Conservation (phyloP, 352 stramenopile genomes). For the Globisporangium perplexum region DNA sequence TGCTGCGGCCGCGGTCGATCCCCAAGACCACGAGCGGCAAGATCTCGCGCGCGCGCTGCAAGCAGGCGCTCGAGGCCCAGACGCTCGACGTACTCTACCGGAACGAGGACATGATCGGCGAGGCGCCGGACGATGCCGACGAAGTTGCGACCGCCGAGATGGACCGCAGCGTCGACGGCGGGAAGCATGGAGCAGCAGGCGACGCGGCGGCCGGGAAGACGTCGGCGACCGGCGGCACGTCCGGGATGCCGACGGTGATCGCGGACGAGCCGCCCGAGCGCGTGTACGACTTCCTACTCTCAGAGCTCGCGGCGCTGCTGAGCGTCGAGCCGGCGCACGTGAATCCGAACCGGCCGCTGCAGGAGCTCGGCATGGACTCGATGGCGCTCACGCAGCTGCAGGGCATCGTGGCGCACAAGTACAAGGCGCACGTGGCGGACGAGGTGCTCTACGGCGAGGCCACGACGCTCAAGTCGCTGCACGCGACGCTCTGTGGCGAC, state of each 20-base stretch:
- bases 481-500: constrained; percentile 54
- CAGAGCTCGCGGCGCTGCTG: constrained; percentile 54
- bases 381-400: constrained; percentile 94
- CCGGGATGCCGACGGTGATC: constrained; percentile 42
- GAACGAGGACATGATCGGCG: constrained; percentile 74
- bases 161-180: constrained; percentile 13
- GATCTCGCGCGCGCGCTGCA: constrained; percentile 92
- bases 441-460: constrained; percentile 90
- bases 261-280: constrained; percentile 40
- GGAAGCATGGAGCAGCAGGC: constrained; percentile 15
- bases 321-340: constrained; percentile 46
- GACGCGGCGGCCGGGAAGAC: constrained; percentile 2
- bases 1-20: constrained; percentile 91
- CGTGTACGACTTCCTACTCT: constrained; percentile 51
- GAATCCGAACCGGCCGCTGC: constrained; percentile 46
- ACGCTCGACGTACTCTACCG: constrained; percentile 63
- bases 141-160: constrained; percentile 26
- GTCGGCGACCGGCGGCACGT: constrained; percentile 8
- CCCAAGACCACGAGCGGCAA: constrained; percentile 99
- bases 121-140: constrained; percentile 30
- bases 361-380: constrained; percentile 89
- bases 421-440: constrained; percentile 88
- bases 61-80: constrained; percentile 55
- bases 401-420: constrained; percentile 88
- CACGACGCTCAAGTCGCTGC: constrained; percentile 81